Base-by-base conservation (phyloP, 2,329 filamentous ascomycete genomes). In the Botrytis fabae region DNA sequence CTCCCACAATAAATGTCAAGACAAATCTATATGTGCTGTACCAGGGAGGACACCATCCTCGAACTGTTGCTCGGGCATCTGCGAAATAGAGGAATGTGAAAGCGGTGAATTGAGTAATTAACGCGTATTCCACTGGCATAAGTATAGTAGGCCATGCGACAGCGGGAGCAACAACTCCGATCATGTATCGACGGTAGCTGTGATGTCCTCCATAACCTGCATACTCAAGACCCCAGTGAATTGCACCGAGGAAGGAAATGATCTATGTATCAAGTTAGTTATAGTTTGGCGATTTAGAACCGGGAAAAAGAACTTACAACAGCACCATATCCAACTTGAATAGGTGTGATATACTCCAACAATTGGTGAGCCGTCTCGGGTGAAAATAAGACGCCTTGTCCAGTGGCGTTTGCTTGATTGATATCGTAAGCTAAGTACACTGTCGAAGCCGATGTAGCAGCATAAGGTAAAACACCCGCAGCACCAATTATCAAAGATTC, bases 141-240 rank as follows among this genome's bases (percentile, higher is more conserved):
- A 97, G 85, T 48, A 97, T 87, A 18, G 95, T 97, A 4, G 95
- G 94, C 95, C 95, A 98, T 64, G 95, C 95, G 35, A 96, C 84
- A 63, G 92, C 89, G 1, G 95, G 91, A 9, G 94, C 91, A 63
- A 93, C 81, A 22, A 97, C 89, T 78, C 95, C 95, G 76, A 94
- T 89, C n/a, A 89, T 89, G 81, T 97, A 98, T 75, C 95, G 92
- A 78, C 89, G 90, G 78, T 92, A 93, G 70, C 93, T 92, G 73
- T 92, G 91, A 75, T 87, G 78, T 80, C 88, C 83, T 82, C 91
- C 84, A 81, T 86, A 91, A 85, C 88, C 87, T 69, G 92, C 92
- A 82, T 91, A 97, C 83, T 97, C 94, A 28, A 97, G 86, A 72
- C 95, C 95, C 95, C 89, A 98, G 83, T 98, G 95, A 79, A 97